These are phyloP conservation scores for Candida corydali DNA, from an alignment of 805 yeast species.

Conservation along the genomic window DNA sequence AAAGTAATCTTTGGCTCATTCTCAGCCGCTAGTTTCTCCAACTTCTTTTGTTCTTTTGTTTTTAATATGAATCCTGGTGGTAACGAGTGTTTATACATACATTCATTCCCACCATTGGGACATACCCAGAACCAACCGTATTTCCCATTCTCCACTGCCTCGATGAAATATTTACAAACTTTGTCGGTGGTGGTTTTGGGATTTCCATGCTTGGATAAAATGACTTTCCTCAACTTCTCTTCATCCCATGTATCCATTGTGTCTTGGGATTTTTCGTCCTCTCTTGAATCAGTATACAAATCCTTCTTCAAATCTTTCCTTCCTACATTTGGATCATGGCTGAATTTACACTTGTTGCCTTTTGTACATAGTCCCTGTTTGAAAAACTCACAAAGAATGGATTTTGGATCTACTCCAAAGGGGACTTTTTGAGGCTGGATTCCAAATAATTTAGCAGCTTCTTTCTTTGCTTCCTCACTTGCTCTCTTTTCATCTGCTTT, in stretches of 20 bases:
- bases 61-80: slow-evolving; percentile 97
- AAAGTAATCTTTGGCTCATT: slow-evolving; percentile 85
- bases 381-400: slow-evolving; percentile 85
- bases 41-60: slow-evolving; percentile 91
- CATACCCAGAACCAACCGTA: slow-evolving; percentile 99
- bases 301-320: slow-evolving; percentile 89
- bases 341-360: slow-evolving; percentile 84
- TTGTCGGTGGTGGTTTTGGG: slow-evolving; percentile 91
- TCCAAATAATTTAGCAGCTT: slow-evolving; percentile 75
- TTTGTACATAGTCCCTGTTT: slow-evolving; percentile 82
- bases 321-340: slow-evolving; percentile 82
- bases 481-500: slow-evolving; percentile 81
- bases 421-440: slow-evolving; percentile 81
- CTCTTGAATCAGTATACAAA: slow-evolving; percentile 85
- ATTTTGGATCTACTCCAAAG: slow-evolving; percentile 96
- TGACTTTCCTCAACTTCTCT: slow-evolving; percentile 83
- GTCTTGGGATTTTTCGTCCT: slow-evolving; percentile 63
- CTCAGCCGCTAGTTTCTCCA: slow-evolving; percentile 82
- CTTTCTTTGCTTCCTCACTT: slow-evolving; percentile 83
- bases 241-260: slow-evolving; percentile 98
- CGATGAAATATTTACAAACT: slow-evolving; percentile 90
- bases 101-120: slow-evolving; percentile 88
- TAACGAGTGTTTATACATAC: slow-evolving; percentile 91
- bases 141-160: slow-evolving; percentile 94
- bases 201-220: slow-evolving; percentile 90